Conservation (phyloP, 306 rosid species). For the Trichosanthes cucumerina region DNA sequence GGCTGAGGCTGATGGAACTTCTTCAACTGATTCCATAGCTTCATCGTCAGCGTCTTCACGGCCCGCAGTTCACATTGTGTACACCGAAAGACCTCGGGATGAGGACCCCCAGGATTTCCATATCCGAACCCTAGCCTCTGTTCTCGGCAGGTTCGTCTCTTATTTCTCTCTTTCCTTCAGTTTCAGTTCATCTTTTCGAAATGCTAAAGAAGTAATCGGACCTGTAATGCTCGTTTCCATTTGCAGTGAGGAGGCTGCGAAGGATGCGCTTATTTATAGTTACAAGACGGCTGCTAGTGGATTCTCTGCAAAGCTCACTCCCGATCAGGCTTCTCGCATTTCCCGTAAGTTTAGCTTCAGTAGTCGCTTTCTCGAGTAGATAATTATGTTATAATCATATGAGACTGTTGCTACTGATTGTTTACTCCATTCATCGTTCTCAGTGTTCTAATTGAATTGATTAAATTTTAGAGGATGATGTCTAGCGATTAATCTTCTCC, state of each 20-base stretch:
- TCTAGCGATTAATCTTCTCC: neutral
- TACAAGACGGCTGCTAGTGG: constrained; percentile 87
- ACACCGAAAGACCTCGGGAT: constrained; percentile 53
- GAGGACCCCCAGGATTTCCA: constrained; percentile 73
- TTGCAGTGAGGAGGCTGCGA: constrained; percentile 79
- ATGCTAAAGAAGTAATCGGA: neutral
- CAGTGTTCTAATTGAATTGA: neutral
- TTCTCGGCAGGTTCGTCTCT: constrained; percentile 59
- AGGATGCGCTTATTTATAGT: constrained; percentile 75
- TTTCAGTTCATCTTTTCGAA: neutral
- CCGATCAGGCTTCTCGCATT: constrained; percentile 37
- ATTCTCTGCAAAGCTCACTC: constrained; percentile 90
- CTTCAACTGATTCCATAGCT: constrained; percentile 14
- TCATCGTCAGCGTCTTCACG: constrained; percentile 22
- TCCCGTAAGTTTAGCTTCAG: constrained; percentile 23
- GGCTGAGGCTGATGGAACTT: constrained; percentile 60
- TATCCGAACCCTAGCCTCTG: constrained; percentile 76
- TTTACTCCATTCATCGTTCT: neutral
- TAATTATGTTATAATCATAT: neutral
- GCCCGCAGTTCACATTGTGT: constrained; percentile 60
- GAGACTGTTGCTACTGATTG: neutral
- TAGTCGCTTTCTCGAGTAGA: neutral
- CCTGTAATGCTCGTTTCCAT: neutral
- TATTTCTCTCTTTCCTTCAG: neutral
- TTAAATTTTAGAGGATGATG: neutral